Evolutionary conservation across 179 eudicot species (phyloP).

Genomic region (Spergularia azorica): DNA sequence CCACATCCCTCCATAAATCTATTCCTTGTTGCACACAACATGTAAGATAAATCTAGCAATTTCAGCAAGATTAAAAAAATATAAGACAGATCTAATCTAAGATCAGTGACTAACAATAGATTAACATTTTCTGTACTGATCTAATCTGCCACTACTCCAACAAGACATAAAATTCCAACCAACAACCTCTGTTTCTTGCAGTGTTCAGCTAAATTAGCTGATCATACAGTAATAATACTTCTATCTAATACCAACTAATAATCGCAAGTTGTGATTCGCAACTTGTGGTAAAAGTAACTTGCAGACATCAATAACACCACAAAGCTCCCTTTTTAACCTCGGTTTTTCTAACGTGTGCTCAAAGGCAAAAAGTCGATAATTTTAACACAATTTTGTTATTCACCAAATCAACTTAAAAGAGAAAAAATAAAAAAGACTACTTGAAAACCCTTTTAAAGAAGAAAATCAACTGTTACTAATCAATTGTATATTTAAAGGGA

Average conservation of each 20-base stretch:
- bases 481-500: too few relatives aligned
- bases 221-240: not conserved
- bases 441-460: too few relatives aligned
- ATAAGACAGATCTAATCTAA: conserved; percentile 31
- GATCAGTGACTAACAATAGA: conserved; percentile 21
- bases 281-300: not conserved
- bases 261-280: too few relatives aligned
- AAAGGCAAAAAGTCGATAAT: too few relatives aligned
- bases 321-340: not conserved
- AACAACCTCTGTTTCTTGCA: conserved; percentile 11
- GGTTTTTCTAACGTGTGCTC: too few relatives aligned
- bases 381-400: too few relatives aligned
- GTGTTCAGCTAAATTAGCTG: not conserved
- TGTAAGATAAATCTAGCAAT: conserved; percentile 11
- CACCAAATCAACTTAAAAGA: too few relatives aligned
- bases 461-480: too few relatives aligned
- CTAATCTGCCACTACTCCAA: conserved; percentile 20
- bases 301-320: not conserved
- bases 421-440: too few relatives aligned
- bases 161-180: conserved; percentile 15
- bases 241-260: not conserved
- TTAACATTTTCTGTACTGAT: not conserved
- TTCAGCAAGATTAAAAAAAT: conserved; percentile 1
- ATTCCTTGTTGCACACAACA: conserved; percentile 14
- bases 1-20: conserved; percentile 4